These are phyloP conservation scores for Candida hispaniensis DNA, from an alignment of 805 yeast genomes.

Conservation along the genomic window DNA sequence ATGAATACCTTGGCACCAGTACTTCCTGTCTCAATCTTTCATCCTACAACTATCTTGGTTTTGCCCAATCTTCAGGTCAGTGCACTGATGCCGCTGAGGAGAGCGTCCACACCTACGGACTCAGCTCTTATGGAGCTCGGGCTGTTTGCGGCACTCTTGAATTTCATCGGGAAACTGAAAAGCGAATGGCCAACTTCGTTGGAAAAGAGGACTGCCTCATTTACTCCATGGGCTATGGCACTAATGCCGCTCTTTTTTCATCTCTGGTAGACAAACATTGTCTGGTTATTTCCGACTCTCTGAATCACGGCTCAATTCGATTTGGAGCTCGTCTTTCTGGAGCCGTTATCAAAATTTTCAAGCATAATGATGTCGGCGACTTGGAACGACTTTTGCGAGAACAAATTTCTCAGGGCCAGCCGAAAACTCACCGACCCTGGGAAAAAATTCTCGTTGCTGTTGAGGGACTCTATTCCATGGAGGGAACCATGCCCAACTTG, in stretches of 20 bases:
- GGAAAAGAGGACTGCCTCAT: slow-evolving; percentile 84
- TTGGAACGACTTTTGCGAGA: slow-evolving; percentile 71
- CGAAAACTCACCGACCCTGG: slow-evolving; percentile 95
- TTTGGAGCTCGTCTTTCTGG: slow-evolving; percentile 90
- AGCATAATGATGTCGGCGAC: slow-evolving; percentile 79
- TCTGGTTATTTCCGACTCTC: slow-evolving; percentile 83
- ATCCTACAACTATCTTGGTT: slow-evolving; percentile 90
- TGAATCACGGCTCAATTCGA: slow-evolving; percentile 92
- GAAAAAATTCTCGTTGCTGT: slow-evolving; percentile 64
- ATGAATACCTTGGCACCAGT: slow-evolving; percentile 64
- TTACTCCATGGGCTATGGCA: slow-evolving; percentile 91
- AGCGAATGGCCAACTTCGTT: slow-evolving; percentile 67
- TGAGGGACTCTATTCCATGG: slow-evolving; percentile 75
- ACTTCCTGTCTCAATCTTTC: slow-evolving; percentile 75
- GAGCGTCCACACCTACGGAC: slow-evolving; percentile 57
- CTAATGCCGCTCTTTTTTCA: slow-evolving; percentile 80
- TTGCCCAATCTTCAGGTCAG: slow-evolving; percentile 87
- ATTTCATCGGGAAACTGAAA: slow-evolving; percentile 65
- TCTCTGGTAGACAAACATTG: slow-evolving; percentile 79
- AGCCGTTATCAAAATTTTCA: slow-evolving; percentile 82
- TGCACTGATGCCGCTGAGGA: slow-evolving; percentile 74
- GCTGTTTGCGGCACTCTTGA: slow-evolving; percentile 63
- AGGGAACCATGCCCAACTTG: slow-evolving; percentile 74
- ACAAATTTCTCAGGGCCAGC: slow-evolving; percentile 87
- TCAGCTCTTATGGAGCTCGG: slow-evolving; percentile 71